phyloP scores from a whole-genome alignment of 2,329 filamentous ascomycete species.

The Cryoendolithus antarcticus region DNA sequence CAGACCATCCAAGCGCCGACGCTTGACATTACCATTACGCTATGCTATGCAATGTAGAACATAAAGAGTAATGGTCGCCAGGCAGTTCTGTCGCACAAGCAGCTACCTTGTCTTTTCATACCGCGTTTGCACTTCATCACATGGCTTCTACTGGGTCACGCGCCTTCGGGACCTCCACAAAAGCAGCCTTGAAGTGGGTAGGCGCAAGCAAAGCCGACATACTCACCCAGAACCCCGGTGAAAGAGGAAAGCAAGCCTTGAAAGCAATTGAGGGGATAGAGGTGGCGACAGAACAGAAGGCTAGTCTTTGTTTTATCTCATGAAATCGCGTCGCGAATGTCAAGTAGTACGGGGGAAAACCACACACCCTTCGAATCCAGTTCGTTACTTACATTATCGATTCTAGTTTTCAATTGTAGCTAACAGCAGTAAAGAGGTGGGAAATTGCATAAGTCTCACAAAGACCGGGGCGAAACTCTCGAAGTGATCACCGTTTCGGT shows the following conservation, averaged over 20 bases:
- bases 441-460: constrained; percentile 2
- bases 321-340: background rate
- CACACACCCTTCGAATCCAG: constrained; percentile 1
- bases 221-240: constrained; percentile 3
- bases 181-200: constrained; percentile 2
- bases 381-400: background rate
- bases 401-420: constrained; percentile 1
- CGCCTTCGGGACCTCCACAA: background rate
- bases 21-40: too few relatives aligned
- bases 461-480: background rate
- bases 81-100: too few relatives aligned
- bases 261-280: too few relatives aligned
- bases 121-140: too few relatives aligned
- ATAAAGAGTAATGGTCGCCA: too few relatives aligned
- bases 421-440: constrained; percentile 1
- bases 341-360: constrained; percentile 1
- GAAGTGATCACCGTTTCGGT: constrained; percentile 2
- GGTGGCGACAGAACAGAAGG: too few relatives aligned
- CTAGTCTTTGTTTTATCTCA: background rate
- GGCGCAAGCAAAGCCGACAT: constrained; percentile 3
- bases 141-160: background rate
- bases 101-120: too few relatives aligned
- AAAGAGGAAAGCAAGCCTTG: too few relatives aligned
- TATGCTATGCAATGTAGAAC: too few relatives aligned
- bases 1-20: too few relatives aligned